Evolutionary conservation across 805 yeast genomes (phyloP).

Genomic region (Yamadazyma ubonensis): DNA sequence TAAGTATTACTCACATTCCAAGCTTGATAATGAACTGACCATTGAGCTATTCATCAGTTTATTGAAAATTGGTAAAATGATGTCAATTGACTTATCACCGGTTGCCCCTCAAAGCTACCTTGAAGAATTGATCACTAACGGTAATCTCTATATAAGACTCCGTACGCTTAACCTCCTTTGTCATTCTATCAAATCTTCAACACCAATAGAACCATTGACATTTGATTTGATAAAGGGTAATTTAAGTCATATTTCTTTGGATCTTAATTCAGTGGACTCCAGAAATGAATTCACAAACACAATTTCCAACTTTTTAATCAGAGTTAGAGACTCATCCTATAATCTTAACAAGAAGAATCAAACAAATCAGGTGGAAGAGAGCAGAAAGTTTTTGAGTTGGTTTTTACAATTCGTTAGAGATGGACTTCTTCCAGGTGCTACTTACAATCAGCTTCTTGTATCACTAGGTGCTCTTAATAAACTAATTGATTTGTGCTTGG

Average conservation of each 20-base stretch:
- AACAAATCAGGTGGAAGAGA: background rate
- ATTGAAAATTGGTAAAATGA: conserved; percentile 62
- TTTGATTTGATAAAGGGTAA: conserved; percentile 44
- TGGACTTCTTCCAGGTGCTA: conserved; percentile 44
- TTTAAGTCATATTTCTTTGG: conserved; percentile 5
- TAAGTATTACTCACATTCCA: conserved; percentile 3
- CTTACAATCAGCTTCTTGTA: conserved; percentile 37
- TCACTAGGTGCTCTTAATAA: conserved; percentile 16
- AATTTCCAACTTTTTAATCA: conserved; percentile 57
- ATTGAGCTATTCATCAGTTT: conserved; percentile 50
- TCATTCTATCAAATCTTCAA: conserved; percentile 32
- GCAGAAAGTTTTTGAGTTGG: conserved; percentile 33
- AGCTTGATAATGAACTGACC: conserved; percentile 14
- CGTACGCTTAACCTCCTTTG: conserved; percentile 7
- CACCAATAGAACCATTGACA: conserved; percentile 47
- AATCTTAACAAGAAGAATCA: conserved; percentile 36
- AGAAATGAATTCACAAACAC: conserved; percentile 65
- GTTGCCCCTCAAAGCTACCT: conserved; percentile 44
- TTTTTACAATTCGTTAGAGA: conserved; percentile 49
- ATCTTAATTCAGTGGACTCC: conserved; percentile 37
- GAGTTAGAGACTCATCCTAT: conserved; percentile 70
- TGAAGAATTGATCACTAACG: conserved; percentile 1
- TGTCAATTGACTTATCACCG: conserved; percentile 25
- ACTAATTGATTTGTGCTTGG: conserved; percentile 15
- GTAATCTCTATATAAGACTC: conserved; percentile 8